A percentile compares a stretch with the other conserved stretches of the same genome.
These are phyloP conservation scores for Closterium sp. DNA, from an alignment of 139 green algal species.

Conservation along the genomic window DNA sequence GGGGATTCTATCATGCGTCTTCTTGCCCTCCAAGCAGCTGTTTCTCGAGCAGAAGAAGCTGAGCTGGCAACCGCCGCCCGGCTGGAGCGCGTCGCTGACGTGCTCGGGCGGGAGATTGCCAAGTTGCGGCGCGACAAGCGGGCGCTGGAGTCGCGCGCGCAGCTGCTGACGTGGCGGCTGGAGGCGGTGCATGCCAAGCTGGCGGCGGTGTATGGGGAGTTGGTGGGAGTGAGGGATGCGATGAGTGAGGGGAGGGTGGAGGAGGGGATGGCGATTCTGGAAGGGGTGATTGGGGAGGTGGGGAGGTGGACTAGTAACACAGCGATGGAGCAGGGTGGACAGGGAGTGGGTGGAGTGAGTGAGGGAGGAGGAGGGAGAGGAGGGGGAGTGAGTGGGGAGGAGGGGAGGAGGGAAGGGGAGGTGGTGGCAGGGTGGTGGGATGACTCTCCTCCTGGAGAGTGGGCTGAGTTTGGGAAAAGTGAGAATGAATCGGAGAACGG, in stretches of 20 bases:
- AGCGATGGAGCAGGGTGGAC: background rate
- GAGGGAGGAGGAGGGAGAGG: background rate
- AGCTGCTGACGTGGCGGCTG: background rate
- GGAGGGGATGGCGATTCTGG: background rate
- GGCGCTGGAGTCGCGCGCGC: background rate
- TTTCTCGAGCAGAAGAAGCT: background rate
- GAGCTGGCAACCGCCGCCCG: background rate
- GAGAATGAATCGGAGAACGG: background rate
- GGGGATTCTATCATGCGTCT: background rate
- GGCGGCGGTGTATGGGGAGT: background rate
- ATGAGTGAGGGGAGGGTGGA: conserved; percentile 2
- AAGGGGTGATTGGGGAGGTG: background rate
- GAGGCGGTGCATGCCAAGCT: background rate
- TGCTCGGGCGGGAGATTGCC: background rate
- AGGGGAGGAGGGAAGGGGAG: background rate
- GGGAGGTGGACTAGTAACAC: conserved; percentile 5
- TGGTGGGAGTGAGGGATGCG: background rate
- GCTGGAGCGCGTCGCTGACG: background rate
- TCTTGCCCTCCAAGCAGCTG: background rate
- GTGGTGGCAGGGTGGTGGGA: background rate
- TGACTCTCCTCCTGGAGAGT: background rate
- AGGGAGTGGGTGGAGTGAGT: background rate
- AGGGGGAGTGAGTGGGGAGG: background rate
- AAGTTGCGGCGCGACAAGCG: background rate
- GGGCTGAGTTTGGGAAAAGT: background rate